Evolutionary conservation across 2,329 filamentous ascomycete species (phyloP).

Genomic region (Fusarium albosuccineum): DNA sequence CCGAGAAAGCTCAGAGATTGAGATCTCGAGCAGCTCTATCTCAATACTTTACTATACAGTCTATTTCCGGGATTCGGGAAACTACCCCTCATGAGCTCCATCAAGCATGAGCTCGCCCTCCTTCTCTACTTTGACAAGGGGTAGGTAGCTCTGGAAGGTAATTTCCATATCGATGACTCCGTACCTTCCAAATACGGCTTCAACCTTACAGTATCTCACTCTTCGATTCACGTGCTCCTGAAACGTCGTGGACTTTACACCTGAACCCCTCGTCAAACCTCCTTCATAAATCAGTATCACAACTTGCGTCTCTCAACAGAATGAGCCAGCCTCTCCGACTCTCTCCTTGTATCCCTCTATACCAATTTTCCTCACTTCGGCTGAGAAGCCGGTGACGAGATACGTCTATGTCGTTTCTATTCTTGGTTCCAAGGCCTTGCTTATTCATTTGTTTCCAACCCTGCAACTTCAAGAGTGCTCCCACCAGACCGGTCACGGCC

Average conservation of each 20-base stretch:
- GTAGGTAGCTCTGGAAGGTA: too few species aligned
- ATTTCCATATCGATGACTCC: neutral
- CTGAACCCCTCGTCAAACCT: too few species aligned
- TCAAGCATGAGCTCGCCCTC: too few species aligned
- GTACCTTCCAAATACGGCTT: conserved; percentile 11
- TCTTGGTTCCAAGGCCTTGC: conserved; percentile 8
- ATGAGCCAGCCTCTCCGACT: too few species aligned
- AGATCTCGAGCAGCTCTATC: too few species aligned
- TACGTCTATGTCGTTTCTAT: conserved; percentile 1
- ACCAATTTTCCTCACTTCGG: too few species aligned
- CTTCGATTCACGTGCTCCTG: conserved; percentile 17
- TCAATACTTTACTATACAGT: neutral
- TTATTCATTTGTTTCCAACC: conserved; percentile 1
- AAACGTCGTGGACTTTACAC: too few species aligned
- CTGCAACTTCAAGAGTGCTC: conserved; percentile 1
- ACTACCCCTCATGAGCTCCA: conserved; percentile 3
- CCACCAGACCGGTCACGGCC: conserved; percentile 5
- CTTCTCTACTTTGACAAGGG: too few species aligned
- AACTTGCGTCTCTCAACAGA: too few species aligned
- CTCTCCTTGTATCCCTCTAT: too few species aligned
- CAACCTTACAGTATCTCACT: conserved; percentile 1
- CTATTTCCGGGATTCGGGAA: conserved; percentile 27
- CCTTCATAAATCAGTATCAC: too few species aligned
- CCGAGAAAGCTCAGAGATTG: too few species aligned
- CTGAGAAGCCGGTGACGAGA: neutral